A percentile compares a stretch with the other conserved stretches of the same genome.
These are phyloP conservation scores for Nepenthes mirabilis DNA, from an alignment of 148 eudicot genomes.

Conservation along the genomic window DNA sequence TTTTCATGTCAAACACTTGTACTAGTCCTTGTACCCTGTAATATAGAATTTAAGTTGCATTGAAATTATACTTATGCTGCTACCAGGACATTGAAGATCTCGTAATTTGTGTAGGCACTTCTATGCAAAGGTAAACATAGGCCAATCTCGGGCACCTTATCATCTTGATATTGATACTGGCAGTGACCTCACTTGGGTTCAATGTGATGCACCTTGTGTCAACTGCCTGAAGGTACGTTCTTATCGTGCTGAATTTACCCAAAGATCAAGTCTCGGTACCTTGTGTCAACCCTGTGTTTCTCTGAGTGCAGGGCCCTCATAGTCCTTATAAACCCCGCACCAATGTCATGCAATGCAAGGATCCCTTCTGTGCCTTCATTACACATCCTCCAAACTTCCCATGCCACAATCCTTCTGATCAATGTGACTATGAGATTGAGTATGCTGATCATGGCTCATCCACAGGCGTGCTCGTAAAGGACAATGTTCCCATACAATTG, in stretches of 20 bases:
- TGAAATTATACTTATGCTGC: too few species aligned
- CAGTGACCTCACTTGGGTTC: slow-evolving; percentile 89
- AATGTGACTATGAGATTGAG: slow-evolving; percentile 14
- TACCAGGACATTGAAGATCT: neutral
- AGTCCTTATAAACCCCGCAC: neutral
- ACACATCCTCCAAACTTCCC: slow-evolving; percentile 4
- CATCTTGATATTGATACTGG: slow-evolving; percentile 82
- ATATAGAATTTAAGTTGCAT: too few species aligned
- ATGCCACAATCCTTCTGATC: slow-evolving; percentile 10
- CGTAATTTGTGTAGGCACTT: slow-evolving; percentile 42
- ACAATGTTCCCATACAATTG: slow-evolving; percentile 8
- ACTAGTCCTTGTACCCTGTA: too few species aligned
- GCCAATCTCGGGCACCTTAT: slow-evolving; percentile 58
- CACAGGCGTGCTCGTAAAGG: slow-evolving; percentile 15
- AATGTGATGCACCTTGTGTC: slow-evolving; percentile 82
- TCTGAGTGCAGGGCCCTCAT: slow-evolving; percentile 9
- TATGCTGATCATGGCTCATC: slow-evolving; percentile 18
- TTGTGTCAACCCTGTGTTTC: neutral
- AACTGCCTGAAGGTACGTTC: slow-evolving; percentile 55
- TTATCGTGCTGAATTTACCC: neutral
- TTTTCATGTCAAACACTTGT: too few species aligned
- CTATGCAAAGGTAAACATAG: slow-evolving; percentile 42
- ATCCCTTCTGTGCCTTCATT: slow-evolving; percentile 13
- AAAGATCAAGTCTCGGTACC: neutral
- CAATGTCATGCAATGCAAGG: slow-evolving; percentile 7